A percentile compares a stretch with the other conserved stretches of the same genome.
These are phyloP conservation scores for Pleurotus eryngii DNA, from an alignment of 768 basidiomycete species.

Conservation along the genomic window DNA sequence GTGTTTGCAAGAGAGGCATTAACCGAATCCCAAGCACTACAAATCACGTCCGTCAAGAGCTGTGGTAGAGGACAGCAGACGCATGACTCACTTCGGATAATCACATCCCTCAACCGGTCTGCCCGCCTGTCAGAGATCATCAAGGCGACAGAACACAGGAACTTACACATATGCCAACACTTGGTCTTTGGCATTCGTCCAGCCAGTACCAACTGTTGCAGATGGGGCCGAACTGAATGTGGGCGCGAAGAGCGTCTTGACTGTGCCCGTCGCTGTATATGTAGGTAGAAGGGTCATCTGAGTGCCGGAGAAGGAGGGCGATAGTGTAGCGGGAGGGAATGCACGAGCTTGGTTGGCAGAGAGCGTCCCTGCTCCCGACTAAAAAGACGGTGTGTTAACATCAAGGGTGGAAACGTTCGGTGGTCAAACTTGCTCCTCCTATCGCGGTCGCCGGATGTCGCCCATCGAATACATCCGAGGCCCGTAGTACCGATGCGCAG, in stretches of 20 bases:
- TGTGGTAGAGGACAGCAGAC: neutral
- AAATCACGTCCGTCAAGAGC: slow-evolving; percentile 5
- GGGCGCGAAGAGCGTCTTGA: slow-evolving; percentile 60
- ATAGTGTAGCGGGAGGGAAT: slow-evolving; percentile 66
- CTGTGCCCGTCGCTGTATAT: slow-evolving; percentile 67
- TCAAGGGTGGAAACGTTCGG: neutral
- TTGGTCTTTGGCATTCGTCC: slow-evolving; percentile 70
- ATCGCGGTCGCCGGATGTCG: slow-evolving; percentile 62
- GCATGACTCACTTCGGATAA: slow-evolving; percentile 49
- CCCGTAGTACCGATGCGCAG: slow-evolving; percentile 35
- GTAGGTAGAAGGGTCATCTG: slow-evolving; percentile 55
- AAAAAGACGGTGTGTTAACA: neutral
- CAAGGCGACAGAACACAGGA: neutral
- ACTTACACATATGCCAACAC: slow-evolving; percentile 51
- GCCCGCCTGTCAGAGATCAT: slow-evolving; percentile 5
- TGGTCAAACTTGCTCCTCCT: slow-evolving; percentile 44
- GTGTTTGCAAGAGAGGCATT: slow-evolving; percentile 44
- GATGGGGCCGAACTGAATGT: slow-evolving; percentile 58
- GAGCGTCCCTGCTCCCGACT: slow-evolving; percentile 60
- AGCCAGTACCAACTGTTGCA: slow-evolving; percentile 64
- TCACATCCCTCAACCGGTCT: slow-evolving; percentile 58
- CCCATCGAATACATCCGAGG: slow-evolving; percentile 46
- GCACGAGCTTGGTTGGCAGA: slow-evolving; percentile 47
- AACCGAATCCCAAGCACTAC: slow-evolving; percentile 58
- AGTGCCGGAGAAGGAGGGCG: slow-evolving; percentile 49